phyloP scores from a whole-genome alignment of 441 rosid species.

The Corymbia calophylla region DNA sequence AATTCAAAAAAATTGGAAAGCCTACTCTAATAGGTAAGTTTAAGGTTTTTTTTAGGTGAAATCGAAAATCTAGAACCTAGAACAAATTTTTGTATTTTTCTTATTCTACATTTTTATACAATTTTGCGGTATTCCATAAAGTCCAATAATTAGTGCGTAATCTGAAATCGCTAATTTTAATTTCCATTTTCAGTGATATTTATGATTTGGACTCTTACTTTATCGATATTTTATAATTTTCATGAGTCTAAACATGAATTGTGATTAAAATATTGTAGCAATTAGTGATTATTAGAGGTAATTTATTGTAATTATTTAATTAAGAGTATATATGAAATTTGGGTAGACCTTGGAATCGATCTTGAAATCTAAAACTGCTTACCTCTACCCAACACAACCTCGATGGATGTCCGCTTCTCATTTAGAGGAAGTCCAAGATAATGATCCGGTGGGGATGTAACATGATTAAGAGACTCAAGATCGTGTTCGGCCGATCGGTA shows the following conservation, averaged over 20 bases:
- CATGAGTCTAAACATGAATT: not conserved
- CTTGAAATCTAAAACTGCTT: fast-evolving
- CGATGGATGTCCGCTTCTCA: not conserved
- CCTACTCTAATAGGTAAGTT: too few species aligned
- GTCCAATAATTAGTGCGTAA: fast-evolving
- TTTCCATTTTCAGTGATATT: too few species aligned
- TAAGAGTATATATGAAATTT: too few species aligned
- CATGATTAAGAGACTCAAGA: not conserved
- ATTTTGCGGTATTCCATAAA: fast-evolving
- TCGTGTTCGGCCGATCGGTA: not conserved
- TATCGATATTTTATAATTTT: too few species aligned
- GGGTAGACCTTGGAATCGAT: too few species aligned
- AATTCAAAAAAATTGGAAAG: too few species aligned
- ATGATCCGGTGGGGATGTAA: not conserved
- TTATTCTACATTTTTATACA: too few species aligned
- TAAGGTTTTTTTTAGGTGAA: not conserved
- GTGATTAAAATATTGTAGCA: not conserved
- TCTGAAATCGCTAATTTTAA: fast-evolving
- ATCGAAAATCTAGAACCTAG: too few species aligned
- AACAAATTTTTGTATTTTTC: too few species aligned
- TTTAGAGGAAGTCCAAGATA: not conserved
- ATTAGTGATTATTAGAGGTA: too few species aligned
- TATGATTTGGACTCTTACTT: fast-evolving
- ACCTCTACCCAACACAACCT: not conserved
- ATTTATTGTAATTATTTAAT: too few species aligned